Evolutionary conservation across 2,329 filamentous ascomycete genomes (phyloP), one percentile per base, ranked within the genome.

Genomic region (Harringtonia aguacate): DNA sequence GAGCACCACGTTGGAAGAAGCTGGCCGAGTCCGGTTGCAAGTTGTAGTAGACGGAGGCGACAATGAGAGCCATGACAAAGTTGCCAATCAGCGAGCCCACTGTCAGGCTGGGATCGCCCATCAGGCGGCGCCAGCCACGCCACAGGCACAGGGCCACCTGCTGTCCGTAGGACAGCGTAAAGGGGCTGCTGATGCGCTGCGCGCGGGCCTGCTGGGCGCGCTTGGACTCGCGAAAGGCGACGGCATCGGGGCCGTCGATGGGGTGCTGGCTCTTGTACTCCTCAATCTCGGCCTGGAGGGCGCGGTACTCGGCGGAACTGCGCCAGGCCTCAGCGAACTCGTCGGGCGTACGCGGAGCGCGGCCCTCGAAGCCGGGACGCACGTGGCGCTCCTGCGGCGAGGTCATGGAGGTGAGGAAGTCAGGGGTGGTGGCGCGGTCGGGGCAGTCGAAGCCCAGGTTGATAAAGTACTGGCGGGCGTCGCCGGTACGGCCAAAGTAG

Each of bases 31-130:
- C 70, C 1, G 69, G 56, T 24, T 73, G 60, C 31, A 94, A 64
- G 59, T 94, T 83, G 69, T 76, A 94, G 64, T 92, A 94, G 52
- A 94, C 81, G 50, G 80, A 83, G 42, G 82, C 65, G 48, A 94
- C 77, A 57, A 94, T 83, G 50, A 94, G 69, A 45, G 84, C 73
- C 76, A 90, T 84, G 52, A 77, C 64, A 38, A 80, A 74, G 62
- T 94, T 94, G 51, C 79, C 84, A 44, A 87, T 65, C 18, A 81
- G 69, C 46, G 79, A 72, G 30, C 77, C 78, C 20, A 89, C 52
- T 1, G 84, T 86, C 53, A 92, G 67, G 56, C 75, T 83, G 18
- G 84, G 81, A 57, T 95, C 89, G 42, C 84, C 85, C 44, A 69
- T 72, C 8, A 95, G 69, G 42, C 89, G 79, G 56, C 79, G 76